Conservation (phyloP, 2,329 filamentous ascomycete species). For the Nothophoma quercina region DNA sequence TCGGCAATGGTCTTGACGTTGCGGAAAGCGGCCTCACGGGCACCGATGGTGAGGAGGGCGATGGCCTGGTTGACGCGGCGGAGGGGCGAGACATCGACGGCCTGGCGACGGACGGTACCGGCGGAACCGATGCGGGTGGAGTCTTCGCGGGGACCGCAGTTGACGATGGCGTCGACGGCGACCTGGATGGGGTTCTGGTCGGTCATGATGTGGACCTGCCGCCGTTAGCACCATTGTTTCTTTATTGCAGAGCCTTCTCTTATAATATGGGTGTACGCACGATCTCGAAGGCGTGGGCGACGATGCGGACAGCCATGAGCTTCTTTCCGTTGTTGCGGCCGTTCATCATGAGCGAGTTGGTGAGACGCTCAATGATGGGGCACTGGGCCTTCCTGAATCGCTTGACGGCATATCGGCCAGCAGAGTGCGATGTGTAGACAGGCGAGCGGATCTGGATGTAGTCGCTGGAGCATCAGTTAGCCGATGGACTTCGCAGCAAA, state of each 20-base stretch:
- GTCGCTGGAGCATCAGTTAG: slow-evolving; percentile 71
- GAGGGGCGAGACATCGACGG: slow-evolving; percentile 99
- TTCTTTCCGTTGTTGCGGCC: slow-evolving; percentile 99
- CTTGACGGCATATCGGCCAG: slow-evolving; percentile 98
- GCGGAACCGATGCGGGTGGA: slow-evolving; percentile 99
- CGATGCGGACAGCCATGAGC: slow-evolving; percentile 99
- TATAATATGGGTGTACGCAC: slow-evolving; percentile 65
- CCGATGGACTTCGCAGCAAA: slow-evolving; percentile 28
- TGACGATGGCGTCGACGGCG: slow-evolving; percentile 99
- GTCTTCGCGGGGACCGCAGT: slow-evolving; percentile 99
- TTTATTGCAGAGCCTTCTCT: background rate
- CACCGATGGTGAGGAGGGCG: slow-evolving; percentile 97
- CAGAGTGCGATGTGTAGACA: slow-evolving; percentile 99
- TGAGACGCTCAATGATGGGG: slow-evolving; percentile 99
- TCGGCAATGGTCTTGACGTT: slow-evolving; percentile 99
- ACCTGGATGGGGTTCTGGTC: slow-evolving; percentile 99
- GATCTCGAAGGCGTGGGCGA: slow-evolving; percentile 99
- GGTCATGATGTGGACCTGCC: slow-evolving; percentile 99
- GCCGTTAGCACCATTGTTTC: slow-evolving; percentile 20
- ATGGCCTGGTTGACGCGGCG: slow-evolving; percentile 99
- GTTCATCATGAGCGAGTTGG: slow-evolving; percentile 99
- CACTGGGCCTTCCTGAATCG: slow-evolving; percentile 99
- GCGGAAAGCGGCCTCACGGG: slow-evolving; percentile 98
- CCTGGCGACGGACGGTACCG: slow-evolving; percentile 99
- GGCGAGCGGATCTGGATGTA: slow-evolving; percentile 99